Evolutionary conservation across 1,284 basidiomycete species (phyloP).

Genomic region (Dichomitus squalens): DNA sequence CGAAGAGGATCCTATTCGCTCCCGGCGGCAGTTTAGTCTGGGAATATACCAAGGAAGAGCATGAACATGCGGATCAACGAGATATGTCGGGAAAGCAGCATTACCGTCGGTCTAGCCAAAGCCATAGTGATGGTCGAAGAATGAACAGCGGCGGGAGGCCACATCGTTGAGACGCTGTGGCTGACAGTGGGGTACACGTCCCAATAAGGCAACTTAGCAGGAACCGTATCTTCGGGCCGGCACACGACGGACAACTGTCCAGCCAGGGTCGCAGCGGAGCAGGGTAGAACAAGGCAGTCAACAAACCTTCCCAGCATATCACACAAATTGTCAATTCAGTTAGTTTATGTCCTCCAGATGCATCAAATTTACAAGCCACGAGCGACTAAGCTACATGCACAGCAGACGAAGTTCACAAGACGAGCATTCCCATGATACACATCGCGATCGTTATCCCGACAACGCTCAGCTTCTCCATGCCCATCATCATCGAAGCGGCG

Average conservation of each 20-base stretch:
- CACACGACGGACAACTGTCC: too few species aligned
- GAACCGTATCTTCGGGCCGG: neutral
- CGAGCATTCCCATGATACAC: slow-evolving; percentile 6
- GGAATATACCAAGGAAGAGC: neutral
- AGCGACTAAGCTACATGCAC: neutral
- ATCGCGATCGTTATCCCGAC: neutral
- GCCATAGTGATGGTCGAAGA: slow-evolving; percentile 48
- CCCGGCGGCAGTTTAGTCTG: slow-evolving; percentile 84
- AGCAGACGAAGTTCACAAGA: slow-evolving; percentile 1
- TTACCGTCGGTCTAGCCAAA: slow-evolving; percentile 63
- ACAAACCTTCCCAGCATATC: neutral
- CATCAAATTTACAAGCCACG: neutral
- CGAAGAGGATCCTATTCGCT: slow-evolving; percentile 83
- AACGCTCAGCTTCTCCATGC: neutral
- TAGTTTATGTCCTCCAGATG: neutral
- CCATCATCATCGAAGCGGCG: slow-evolving; percentile 7
- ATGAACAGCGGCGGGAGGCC: neutral
- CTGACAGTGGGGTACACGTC: slow-evolving; percentile 2
- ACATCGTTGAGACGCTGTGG: neutral
- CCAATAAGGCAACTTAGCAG: slow-evolving; percentile 8
- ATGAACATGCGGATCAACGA: neutral
- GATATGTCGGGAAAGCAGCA: slow-evolving; percentile 24
- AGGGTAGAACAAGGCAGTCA: too few species aligned
- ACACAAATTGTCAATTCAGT: too few species aligned
- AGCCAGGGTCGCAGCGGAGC: too few species aligned